Percentiles rank a stretch among this genome's conserved stretches.
Conservation (phyloP, 169 alveolate species). For the Pseudocohnilembus persalinus region DNA sequence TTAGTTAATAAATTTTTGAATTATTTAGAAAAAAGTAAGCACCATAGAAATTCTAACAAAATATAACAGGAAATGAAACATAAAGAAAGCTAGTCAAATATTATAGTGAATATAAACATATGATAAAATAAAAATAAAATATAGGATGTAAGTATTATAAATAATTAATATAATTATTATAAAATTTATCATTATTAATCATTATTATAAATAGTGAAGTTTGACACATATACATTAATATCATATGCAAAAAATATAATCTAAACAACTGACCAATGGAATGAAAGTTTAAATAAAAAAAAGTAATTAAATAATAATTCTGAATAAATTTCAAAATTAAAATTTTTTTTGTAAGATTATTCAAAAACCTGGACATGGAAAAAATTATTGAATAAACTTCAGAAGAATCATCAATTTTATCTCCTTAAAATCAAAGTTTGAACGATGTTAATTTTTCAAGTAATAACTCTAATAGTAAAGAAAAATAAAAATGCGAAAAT, state of each 20-base stretch:
- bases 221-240: background rate
- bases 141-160: background rate
- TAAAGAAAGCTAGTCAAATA: background rate
- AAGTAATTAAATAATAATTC: background rate
- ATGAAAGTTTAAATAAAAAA: background rate
- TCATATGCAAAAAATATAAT: background rate
- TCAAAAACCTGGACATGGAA: background rate
- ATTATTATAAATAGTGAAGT: background rate
- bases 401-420: background rate
- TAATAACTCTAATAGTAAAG: no score
- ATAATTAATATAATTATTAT: no score
- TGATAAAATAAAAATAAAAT: no score
- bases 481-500: no score
- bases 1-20: no score
- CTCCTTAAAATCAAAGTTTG: background rate
- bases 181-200: no score
- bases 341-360: background rate
- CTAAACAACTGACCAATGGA: background rate
- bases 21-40: background rate
- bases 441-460: no score
- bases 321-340: no score
- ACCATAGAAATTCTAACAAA: no score
- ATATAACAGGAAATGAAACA: background rate
- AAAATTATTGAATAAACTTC: no score
- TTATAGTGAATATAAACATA: background rate